A percentile compares a stretch with the other conserved stretches of the same genome.
Conservation (phyloP, 805 yeast genomes). For the Tetrapisispora nanseiensis region DNA sequence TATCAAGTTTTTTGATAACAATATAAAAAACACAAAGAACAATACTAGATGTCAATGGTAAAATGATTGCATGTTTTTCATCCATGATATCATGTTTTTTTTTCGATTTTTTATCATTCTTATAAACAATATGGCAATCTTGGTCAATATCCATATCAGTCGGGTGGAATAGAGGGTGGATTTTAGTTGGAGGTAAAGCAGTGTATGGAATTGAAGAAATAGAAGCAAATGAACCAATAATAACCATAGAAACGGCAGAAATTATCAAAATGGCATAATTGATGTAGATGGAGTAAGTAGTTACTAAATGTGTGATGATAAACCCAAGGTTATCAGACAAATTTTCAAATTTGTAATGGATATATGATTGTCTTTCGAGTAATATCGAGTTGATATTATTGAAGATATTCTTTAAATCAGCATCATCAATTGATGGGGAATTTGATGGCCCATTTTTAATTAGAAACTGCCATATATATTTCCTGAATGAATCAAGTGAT, state of each 20-base stretch:
- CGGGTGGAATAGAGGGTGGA: conserved; percentile 35
- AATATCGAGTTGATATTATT: neutral
- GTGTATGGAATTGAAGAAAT: conserved; percentile 24
- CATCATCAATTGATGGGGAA: neutral
- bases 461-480: neutral
- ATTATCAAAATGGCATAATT: conserved; percentile 5
- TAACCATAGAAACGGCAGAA: conserved; percentile 23
- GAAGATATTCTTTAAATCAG: conserved; percentile 1
- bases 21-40: conserved; percentile 32
- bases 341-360: neutral
- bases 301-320: neutral
- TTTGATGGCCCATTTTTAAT: neutral
- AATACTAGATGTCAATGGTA: conserved; percentile 39
- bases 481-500: neutral
- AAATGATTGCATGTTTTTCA: conserved; percentile 29
- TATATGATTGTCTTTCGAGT: neutral
- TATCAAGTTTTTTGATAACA: conserved; percentile 19
- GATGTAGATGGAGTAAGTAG: neutral
- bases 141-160: conserved; percentile 29
- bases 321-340: neutral
- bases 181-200: conserved; percentile 27
- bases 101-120: conserved; percentile 10
- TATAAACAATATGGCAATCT: conserved; percentile 12
- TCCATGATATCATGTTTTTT: conserved; percentile 7
- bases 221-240: conserved; percentile 31